Percentiles rank a stretch among this genome's conserved stretches.
phyloP scores from a whole-genome alignment of 768 basidiomycete species.

The Tremella mesenterica region DNA sequence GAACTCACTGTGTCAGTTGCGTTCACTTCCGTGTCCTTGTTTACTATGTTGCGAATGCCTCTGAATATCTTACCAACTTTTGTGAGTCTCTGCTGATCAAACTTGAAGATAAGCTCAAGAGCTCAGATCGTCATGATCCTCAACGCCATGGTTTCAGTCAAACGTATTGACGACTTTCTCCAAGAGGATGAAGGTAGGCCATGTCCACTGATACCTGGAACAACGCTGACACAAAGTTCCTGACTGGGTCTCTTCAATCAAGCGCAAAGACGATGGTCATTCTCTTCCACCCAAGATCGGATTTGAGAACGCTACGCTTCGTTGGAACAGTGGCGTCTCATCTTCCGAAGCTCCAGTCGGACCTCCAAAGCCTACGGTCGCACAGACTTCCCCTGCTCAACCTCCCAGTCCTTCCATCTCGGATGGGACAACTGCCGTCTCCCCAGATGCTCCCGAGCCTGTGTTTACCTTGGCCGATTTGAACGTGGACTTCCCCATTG shows the following conservation, averaged over 20 bases:
- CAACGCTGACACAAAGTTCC: slow-evolving; percentile 50
- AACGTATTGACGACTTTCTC: slow-evolving; percentile 61
- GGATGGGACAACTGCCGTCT: slow-evolving; percentile 14
- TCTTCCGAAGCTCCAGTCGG: slow-evolving; percentile 45
- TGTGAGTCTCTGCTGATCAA: slow-evolving; percentile 21
- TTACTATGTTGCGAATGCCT: slow-evolving; percentile 66
- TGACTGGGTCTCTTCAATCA: slow-evolving; percentile 59
- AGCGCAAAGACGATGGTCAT: slow-evolving; percentile 31
- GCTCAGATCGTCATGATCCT: slow-evolving; percentile 56
- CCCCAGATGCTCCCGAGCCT: slow-evolving; percentile 3
- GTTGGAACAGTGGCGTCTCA: slow-evolving; percentile 53
- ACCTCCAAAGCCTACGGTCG: not conserved
- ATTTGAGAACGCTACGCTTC: slow-evolving; percentile 55
- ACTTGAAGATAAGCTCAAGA: not conserved
- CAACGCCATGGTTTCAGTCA: slow-evolving; percentile 57
- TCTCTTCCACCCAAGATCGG: slow-evolving; percentile 48
- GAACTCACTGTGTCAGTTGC: slow-evolving; percentile 69
- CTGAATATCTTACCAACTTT: slow-evolving; percentile 64
- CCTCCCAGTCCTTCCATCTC: slow-evolving; percentile 2
- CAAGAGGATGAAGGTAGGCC: slow-evolving; percentile 54
- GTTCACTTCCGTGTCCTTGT: slow-evolving; percentile 79
- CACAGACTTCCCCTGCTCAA: not conserved
- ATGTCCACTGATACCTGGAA: not conserved
- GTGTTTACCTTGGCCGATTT: slow-evolving; percentile 52
- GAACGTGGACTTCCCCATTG: slow-evolving; percentile 61